These are phyloP conservation scores for Xylaria sp. DNA, from an alignment of 2,329 filamentous ascomycete species.

Conservation along the genomic window DNA sequence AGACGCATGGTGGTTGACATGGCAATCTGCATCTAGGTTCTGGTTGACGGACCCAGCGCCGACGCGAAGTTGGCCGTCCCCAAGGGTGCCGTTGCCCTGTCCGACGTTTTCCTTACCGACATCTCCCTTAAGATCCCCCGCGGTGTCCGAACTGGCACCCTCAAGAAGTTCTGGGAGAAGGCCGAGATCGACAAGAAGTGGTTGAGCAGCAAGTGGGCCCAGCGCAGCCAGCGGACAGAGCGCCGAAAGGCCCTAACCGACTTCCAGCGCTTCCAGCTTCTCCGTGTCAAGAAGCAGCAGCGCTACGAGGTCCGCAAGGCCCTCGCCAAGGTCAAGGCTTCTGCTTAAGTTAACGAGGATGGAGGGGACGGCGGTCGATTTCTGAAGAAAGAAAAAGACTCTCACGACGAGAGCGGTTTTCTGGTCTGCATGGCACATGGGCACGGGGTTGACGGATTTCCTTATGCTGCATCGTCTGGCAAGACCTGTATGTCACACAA, in stretches of 20 bases:
- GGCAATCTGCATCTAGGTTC: constrained; percentile 57
- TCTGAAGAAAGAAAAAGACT: constrained; percentile 36
- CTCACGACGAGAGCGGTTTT: constrained; percentile 24
- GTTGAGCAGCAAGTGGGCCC: constrained; percentile 85
- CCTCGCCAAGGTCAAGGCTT: constrained; percentile 84
- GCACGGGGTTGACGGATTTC: constrained; percentile 55
- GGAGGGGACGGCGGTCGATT: constrained; percentile 13
- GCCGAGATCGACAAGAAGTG: constrained; percentile 89
- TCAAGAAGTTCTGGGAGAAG: constrained; percentile 89
- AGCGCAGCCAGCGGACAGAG: constrained; percentile 81
- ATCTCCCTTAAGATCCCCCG: constrained; percentile 85
- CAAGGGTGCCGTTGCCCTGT: constrained; percentile 79
- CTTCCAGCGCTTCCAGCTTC: constrained; percentile 99
- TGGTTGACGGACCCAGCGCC: constrained; percentile 89
- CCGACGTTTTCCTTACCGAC: constrained; percentile 80
- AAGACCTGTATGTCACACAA: constrained; percentile 61
- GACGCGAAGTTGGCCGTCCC: constrained; percentile 73
- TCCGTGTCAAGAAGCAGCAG: constrained; percentile 99
- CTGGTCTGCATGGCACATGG: constrained; percentile 32
- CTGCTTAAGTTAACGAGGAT: constrained; percentile 53
- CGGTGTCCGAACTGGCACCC: constrained; percentile 71
- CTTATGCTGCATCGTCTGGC: constrained; percentile 46
- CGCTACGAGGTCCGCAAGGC: constrained; percentile 97
- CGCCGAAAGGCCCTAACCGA: constrained; percentile 89
- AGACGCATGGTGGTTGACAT: constrained; percentile 28